These are phyloP conservation scores for Trametes pubescens DNA, from an alignment of 1,284 basidiomycete genomes.

Conservation along the genomic window DNA sequence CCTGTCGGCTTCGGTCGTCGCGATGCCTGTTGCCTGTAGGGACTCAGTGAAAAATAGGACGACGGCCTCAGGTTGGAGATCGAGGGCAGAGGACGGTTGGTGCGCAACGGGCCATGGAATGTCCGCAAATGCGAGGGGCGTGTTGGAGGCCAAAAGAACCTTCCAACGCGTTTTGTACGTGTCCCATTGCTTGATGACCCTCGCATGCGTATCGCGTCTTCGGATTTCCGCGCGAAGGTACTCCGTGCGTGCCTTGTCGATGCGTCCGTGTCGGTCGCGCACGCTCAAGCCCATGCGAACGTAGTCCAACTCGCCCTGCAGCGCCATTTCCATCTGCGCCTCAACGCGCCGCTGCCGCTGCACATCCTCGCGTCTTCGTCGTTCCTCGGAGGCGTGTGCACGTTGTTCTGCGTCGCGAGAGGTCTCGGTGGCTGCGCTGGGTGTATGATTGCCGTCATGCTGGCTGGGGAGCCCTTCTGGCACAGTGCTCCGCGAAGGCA, in stretches of 20 bases:
- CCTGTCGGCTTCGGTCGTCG: conserved; percentile 55
- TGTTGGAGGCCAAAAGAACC: conserved; percentile 40
- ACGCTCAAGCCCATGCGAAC: conserved; percentile 64
- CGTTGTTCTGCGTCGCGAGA: conserved; percentile 6
- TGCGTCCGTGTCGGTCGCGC: conserved; percentile 56
- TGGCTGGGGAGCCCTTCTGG: neutral
- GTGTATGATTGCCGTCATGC: neutral
- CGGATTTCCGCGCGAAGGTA: conserved; percentile 52
- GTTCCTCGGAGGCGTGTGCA: conserved; percentile 16
- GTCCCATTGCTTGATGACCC: conserved; percentile 53
- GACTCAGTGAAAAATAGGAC: conserved; percentile 62
- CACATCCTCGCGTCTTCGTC: conserved; percentile 30
- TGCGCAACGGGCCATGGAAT: conserved; percentile 67
- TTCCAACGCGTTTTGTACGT: conserved; percentile 60
- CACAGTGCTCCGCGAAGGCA: neutral
- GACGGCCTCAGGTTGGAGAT: conserved; percentile 54
- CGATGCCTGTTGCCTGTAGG: conserved; percentile 51
- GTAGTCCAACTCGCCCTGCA: conserved; percentile 62
- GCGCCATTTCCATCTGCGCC: conserved; percentile 42
- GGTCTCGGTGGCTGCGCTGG: neutral
- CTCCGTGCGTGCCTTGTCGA: conserved; percentile 58
- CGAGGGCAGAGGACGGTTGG: conserved; percentile 40
- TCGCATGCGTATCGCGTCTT: conserved; percentile 49
- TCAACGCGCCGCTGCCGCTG: conserved; percentile 37
- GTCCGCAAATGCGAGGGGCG: conserved; percentile 50